phyloP scores from a whole-genome alignment of 2,329 filamentous ascomycete genomes.

The Diplocarpon rosae region DNA sequence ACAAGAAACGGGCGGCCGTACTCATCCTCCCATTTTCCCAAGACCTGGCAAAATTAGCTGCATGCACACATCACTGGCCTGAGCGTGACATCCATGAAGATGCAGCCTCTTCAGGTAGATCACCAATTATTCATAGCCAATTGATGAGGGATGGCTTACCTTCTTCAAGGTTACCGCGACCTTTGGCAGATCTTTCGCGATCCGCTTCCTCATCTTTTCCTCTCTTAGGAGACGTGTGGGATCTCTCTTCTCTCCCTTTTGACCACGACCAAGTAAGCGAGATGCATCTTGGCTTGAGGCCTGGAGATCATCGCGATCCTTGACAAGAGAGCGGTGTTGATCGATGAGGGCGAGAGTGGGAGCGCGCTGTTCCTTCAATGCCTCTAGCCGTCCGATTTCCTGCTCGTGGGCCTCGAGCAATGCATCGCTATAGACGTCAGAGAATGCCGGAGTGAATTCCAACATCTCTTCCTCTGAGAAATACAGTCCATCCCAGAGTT shows the following conservation, averaged over 20 bases:
- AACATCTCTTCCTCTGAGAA: constrained; percentile 98
- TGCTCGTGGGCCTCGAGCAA: constrained; percentile 89
- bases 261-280: constrained; percentile 78
- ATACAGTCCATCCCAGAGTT: constrained; percentile 89
- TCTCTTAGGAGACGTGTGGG: constrained; percentile 87
- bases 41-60: constrained; percentile 26
- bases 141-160: constrained; percentile 21
- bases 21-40: constrained; percentile 86
- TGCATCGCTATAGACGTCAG: constrained; percentile 93
- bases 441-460: constrained; percentile 93
- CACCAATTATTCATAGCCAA: neutral
- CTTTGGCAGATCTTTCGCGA: constrained; percentile 91
- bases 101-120: constrained; percentile 1
- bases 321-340: constrained; percentile 68
- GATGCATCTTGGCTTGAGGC: constrained; percentile 91
- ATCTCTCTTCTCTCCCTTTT: constrained; percentile 89
- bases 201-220: constrained; percentile 97
- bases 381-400: constrained; percentile 73
- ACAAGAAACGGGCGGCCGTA: constrained; percentile 90
- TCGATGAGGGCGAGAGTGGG: constrained; percentile 77
- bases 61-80: constrained; percentile 1
- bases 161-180: constrained; percentile 74
- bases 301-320: constrained; percentile 79
- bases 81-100: neutral
- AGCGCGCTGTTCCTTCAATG: constrained; percentile 74